These are phyloP conservation scores for Pseudocercospora macadamiae DNA, from an alignment of 2,329 filamentous ascomycete species.

Conservation along the genomic window DNA sequence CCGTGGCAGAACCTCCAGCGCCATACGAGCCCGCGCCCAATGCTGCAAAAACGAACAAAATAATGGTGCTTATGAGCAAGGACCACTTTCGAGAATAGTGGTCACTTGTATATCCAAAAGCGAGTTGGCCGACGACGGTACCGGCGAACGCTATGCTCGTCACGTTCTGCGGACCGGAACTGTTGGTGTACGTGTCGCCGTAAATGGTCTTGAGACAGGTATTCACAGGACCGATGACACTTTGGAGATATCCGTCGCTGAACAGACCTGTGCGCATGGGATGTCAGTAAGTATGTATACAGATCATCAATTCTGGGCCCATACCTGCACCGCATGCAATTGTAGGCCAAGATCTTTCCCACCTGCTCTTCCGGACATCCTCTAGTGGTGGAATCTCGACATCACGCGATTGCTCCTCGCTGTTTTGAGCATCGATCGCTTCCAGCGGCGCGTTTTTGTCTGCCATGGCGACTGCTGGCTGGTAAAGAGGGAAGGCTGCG, in stretches of 20 bases:
- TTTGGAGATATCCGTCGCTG: conserved; percentile 90
- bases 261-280: conserved; percentile 70
- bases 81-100: conserved; percentile 83
- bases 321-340: conserved; percentile 70
- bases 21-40: conserved; percentile 78
- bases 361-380: conserved; percentile 24
- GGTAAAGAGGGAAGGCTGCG: not conserved
- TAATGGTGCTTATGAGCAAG: conserved; percentile 76
- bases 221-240: conserved; percentile 80
- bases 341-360: conserved; percentile 68
- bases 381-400: conserved; percentile 20
- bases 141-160: conserved; percentile 78
- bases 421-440: conserved; percentile 6
- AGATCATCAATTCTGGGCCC: not conserved
- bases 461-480: conserved; percentile 12
- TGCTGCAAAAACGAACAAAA: conserved; percentile 83
- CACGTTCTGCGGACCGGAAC: conserved; percentile 72
- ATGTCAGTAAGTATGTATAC: not conserved
- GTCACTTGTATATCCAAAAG: conserved; percentile 81
- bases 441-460: conserved; percentile 12
- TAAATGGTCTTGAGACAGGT: conserved; percentile 75
- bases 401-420: conserved; percentile 1
- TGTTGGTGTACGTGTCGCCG: conserved; percentile 67
- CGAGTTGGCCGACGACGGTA: conserved; percentile 78
- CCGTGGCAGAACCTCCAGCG: conserved; percentile 66